Base-by-base conservation (phyloP, 2,329 filamentous ascomycete species). In the Cladorrhinum sp. region DNA sequence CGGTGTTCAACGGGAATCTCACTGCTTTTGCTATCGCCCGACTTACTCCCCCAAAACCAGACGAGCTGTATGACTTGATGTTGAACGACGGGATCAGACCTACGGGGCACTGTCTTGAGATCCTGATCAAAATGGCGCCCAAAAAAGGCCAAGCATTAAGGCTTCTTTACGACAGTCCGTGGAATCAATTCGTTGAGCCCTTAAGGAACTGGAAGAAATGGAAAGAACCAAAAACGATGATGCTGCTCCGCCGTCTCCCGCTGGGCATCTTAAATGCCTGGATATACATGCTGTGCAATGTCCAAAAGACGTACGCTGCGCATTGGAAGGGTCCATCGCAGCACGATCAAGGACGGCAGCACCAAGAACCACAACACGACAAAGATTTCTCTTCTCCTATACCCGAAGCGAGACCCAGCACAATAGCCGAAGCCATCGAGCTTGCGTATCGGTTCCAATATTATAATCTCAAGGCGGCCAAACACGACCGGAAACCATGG, bases 1-100 rank as follows among this genome's bases (percentile, higher is more conserved):
- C 83, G 0, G 79, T 85, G 20, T 75, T 86, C 20, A 79, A 84
- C 59, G 75, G 76, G 72, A 90, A 80, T 72, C 81, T 80, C 68
- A 89, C 79, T 61, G 81, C 86, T n/a, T 84, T 86, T 58, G 88
- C 90, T 60, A 84, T 84, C 65, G 81, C 85, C 42, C 79, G 84
- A n/a, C 75, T 86, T 49, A 76, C 79, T 14, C 84, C 88, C 1
- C 89, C 89, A 1, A 80, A 77, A 1, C 73, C 86, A 10, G 73
- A 79, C 3, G 77, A 82, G 55, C 76, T 93, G 3, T 89, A 88
- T 61, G 69, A 77, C 10, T 76, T 79, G 48, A 89, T 92, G 84
- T 70, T 75, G 12, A 70, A 69, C 1, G 75, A 77, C 1, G 78
- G 80, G 1, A 69, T 88, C 20, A 73, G 70, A 6, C 83, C 86